Base-by-base conservation (phyloP, 2,329 filamentous ascomycete species). In the Periconia digitata region DNA sequence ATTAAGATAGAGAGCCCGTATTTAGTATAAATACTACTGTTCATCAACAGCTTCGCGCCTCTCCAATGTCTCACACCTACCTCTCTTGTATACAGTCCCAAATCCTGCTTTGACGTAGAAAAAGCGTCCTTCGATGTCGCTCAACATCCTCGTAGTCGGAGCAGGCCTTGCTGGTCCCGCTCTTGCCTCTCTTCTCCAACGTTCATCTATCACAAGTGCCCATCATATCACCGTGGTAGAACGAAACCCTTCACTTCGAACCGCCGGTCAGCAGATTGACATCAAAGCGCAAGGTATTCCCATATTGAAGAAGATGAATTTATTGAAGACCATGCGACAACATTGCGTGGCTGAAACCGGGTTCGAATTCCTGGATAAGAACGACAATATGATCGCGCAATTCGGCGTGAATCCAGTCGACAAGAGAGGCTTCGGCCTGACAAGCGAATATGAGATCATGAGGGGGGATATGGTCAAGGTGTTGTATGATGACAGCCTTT, bases 161-260 rank as follows among this genome's bases (percentile, higher is more conserved):
- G 62, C 60, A 8, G 64, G 64, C 6, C 47, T 66, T 32, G 51
- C 53, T 43, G 66, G 66, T 8, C 58, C 58, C 17, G 70, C 77
- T 8, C 66, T 82, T 8, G 79, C 79, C 22, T 76, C 74, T 63
- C 79, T 76, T 67, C 75, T 84, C 17, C 67, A 77, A 1, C 67
- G 67, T 35, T 51, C 66, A n/a, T 67, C 70, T 22, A 58, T 59
- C 24, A 22, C 16, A 13, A 23, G 18, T 6, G 32, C 32, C 6
- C 64, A 71, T 43, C 48, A 59, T 24, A 61, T 74, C 34, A 74
- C 72, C 1, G 50, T 79, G 24, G 55, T 78, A 29, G 76, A 79
- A 53, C 71, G 76, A 1, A 71, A 54, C 27, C 60, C 72, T 3
- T 40, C 37, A 1, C 60, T 82, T 0, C 74, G 81, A 2, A 64